Conservation (phyloP, 148 eudicot species). For the Beta vulgaris region DNA sequence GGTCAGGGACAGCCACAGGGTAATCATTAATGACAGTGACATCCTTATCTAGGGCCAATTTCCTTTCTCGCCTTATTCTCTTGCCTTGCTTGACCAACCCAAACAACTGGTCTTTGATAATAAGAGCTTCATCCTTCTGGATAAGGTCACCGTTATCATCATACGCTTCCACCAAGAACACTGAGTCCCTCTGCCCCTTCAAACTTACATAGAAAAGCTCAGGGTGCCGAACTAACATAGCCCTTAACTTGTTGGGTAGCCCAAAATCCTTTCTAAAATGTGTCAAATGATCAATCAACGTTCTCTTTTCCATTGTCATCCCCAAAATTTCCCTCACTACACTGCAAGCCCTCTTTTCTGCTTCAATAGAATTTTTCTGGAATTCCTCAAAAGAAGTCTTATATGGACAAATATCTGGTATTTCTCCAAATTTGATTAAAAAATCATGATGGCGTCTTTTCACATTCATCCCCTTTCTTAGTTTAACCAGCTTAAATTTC, state of each 20-base stretch:
- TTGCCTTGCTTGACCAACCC: slow-evolving; percentile 69
- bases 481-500: slow-evolving; percentile 75
- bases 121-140: slow-evolving; percentile 49
- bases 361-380: slow-evolving; percentile 51
- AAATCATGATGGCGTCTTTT: slow-evolving; percentile 65
- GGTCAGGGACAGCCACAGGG: slow-evolving; percentile 29
- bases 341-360: slow-evolving; percentile 85
- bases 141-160: slow-evolving; percentile 58
- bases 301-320: slow-evolving; percentile 80
- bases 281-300: slow-evolving; percentile 80
- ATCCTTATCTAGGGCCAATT: slow-evolving; percentile 24
- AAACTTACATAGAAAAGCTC: slow-evolving; percentile 87
- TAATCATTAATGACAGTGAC: slow-evolving; percentile 6
- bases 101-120: slow-evolving; percentile 50
- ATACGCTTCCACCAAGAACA: slow-evolving; percentile 84
- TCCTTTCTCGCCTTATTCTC: slow-evolving; percentile 61
- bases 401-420: slow-evolving; percentile 79
- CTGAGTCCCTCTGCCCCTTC: slow-evolving; percentile 80
- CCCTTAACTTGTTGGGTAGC: slow-evolving; percentile 74
- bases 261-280: slow-evolving; percentile 92
- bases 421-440: slow-evolving; percentile 58
- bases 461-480: slow-evolving; percentile 67
- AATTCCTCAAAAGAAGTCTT: slow-evolving; percentile 46
- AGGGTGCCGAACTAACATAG: slow-evolving; percentile 80
- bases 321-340: slow-evolving; percentile 89